Evolutionary conservation across 2,329 filamentous ascomycete genomes (phyloP).

Genomic region (Phaeosphaeriaceae sp.): DNA sequence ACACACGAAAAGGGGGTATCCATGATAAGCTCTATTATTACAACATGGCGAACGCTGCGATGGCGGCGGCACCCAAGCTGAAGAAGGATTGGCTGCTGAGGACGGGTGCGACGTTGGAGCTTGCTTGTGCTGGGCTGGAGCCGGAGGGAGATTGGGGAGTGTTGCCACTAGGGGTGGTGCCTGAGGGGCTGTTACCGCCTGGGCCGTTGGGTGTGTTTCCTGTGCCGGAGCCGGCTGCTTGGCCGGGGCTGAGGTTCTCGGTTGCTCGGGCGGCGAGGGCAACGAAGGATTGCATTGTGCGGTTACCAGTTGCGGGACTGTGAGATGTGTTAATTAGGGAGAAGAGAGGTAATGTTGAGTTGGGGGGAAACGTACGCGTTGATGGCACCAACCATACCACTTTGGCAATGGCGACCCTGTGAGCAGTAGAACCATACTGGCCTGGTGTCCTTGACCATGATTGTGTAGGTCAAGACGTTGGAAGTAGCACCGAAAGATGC

Average conservation of each 20-base stretch:
- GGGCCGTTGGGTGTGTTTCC: slow-evolving; percentile 14
- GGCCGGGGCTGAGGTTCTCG: slow-evolving; percentile 52
- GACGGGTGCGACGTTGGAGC: slow-evolving; percentile 33
- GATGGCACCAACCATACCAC: slow-evolving; percentile 77
- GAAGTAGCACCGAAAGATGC: slow-evolving; percentile 24
- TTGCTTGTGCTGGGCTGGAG: slow-evolving; percentile 31
- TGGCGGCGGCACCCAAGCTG: slow-evolving; percentile 31
- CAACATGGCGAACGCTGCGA: slow-evolving; percentile 35
- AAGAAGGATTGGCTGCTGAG: slow-evolving; percentile 31
- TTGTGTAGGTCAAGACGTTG: slow-evolving; percentile 70
- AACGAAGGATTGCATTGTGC: slow-evolving; percentile 43
- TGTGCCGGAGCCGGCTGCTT: slow-evolving; percentile 29
- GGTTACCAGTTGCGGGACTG: slow-evolving; percentile 43
- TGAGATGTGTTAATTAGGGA: slow-evolving; percentile 21
- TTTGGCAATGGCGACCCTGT: slow-evolving; percentile 75
- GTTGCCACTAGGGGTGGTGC: slow-evolving; percentile 6
- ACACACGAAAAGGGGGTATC: background rate
- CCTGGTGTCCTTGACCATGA: slow-evolving; percentile 70
- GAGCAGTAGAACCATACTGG: slow-evolving; percentile 84
- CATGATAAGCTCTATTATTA: slow-evolving; percentile 22
- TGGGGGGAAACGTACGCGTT: slow-evolving; percentile 66
- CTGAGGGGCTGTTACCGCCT: slow-evolving; percentile 6
- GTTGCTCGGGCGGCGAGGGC: slow-evolving; percentile 48
- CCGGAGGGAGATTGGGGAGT: slow-evolving; percentile 19
- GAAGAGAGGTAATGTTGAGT: background rate